Conservation (phyloP, 345 rosid species). For the Triadica sebifera region DNA sequence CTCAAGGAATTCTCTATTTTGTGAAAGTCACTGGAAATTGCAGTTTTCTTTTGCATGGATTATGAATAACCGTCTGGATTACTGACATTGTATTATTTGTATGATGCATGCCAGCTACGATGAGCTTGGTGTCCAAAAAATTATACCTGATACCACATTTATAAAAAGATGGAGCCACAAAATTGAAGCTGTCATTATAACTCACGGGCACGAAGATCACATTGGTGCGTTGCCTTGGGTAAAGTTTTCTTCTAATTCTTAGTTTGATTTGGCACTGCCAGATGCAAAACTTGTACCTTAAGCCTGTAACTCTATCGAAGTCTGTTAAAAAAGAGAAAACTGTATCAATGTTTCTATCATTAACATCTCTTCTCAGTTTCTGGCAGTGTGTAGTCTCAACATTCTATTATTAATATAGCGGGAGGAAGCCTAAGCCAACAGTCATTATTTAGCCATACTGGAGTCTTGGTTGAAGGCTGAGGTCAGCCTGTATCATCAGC, state of each 20-base stretch:
- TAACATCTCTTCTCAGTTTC: neutral
- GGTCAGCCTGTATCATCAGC: too few species aligned
- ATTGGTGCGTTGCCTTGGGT: slow-evolving; percentile 99
- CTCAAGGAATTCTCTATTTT: neutral
- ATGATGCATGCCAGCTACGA: slow-evolving; percentile 57
- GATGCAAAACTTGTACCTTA: slow-evolving; percentile 10
- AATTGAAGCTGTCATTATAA: slow-evolving; percentile 94
- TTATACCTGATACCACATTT: slow-evolving; percentile 93
- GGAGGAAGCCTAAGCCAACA: neutral
- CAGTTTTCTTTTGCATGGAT: slow-evolving; percentile 1
- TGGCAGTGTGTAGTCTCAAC: neutral
- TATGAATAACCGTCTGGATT: neutral
- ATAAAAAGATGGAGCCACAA: slow-evolving; percentile 92
- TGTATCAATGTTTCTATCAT: neutral
- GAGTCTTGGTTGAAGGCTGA: too few species aligned
- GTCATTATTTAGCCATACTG: neutral
- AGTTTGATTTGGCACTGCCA: neutral
- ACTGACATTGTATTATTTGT: slow-evolving; percentile 18
- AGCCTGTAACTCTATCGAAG: neutral
- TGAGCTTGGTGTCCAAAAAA: slow-evolving; percentile 93
- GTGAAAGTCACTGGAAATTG: neutral
- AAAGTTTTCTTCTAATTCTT: slow-evolving; percentile 54
- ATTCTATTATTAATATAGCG: neutral
- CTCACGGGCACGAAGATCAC: slow-evolving; percentile 99
- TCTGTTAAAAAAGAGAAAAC: neutral